These are phyloP conservation scores for Pythium chondricola DNA, from an alignment of 352 stramenopile genomes.

Conservation along the genomic window DNA sequence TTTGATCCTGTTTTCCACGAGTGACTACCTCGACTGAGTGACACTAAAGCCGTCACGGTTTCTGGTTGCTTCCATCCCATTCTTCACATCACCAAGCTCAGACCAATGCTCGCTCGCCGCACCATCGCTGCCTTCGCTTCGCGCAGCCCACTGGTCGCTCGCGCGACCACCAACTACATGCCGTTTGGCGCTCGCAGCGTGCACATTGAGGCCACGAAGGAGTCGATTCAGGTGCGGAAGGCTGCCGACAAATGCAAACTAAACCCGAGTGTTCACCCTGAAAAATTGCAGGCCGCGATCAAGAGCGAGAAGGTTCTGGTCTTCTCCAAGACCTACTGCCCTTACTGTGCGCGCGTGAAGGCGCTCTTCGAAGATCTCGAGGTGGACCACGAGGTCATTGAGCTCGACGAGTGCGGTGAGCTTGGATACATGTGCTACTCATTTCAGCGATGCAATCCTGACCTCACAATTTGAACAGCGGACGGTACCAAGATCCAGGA, in stretches of 20 bases:
- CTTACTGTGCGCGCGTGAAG: constrained; percentile 91
- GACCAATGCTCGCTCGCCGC: constrained; percentile 20
- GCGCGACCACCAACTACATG: constrained; percentile 5
- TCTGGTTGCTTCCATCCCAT: neutral
- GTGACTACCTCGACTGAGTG: too few species aligned
- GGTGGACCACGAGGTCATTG: constrained; percentile 51
- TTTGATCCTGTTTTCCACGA: too few species aligned
- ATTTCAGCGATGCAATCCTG: too few species aligned
- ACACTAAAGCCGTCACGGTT: too few species aligned
- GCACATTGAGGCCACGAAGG: constrained; percentile 54
- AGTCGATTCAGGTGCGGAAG: constrained; percentile 46
- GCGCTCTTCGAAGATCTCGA: constrained; percentile 73
- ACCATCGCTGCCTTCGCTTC: constrained; percentile 8
- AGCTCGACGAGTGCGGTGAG: constrained; percentile 59
- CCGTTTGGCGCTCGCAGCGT: constrained; percentile 27
- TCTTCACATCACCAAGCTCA: too few species aligned
- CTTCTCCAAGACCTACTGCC: constrained; percentile 96
- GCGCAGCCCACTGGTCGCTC: constrained; percentile 2
- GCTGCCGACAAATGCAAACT: neutral
- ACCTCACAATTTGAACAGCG: constrained; percentile 16
- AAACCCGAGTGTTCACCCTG: neutral
- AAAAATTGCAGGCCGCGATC: constrained; percentile 40
- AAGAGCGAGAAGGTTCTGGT: constrained; percentile 76
- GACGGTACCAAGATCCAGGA: constrained; percentile 90
- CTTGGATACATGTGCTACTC: too few species aligned